phyloP scores from a whole-genome alignment of 2,329 filamentous ascomycete genomes.

The Ophiostoma quercus region DNA sequence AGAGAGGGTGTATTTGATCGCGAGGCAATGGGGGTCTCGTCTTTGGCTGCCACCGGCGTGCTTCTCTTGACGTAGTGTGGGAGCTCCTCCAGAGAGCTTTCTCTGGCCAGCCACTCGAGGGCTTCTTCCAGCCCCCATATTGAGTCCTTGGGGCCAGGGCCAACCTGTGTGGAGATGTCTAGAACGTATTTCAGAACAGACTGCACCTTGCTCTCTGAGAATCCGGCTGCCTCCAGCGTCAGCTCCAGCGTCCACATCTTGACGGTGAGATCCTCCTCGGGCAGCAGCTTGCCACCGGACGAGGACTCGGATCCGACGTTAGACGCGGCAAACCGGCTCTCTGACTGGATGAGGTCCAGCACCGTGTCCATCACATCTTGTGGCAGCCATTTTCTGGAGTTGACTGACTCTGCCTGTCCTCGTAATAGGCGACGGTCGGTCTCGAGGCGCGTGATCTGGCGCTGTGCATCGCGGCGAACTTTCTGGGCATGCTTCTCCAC shows the following conservation, averaged over 20 bases:
- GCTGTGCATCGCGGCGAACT: constrained; percentile 69
- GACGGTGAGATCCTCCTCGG: constrained; percentile 73
- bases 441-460: constrained; percentile 71
- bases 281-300: constrained; percentile 47
- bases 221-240: constrained; percentile 62
- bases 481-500: constrained; percentile 80
- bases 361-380: constrained; percentile 73
- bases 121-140: constrained; percentile 85
- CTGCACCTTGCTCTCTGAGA: constrained; percentile 58
- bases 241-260: constrained; percentile 81
- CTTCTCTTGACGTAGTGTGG: constrained; percentile 60
- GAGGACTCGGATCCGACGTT: constrained; percentile 44
- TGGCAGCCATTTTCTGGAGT: constrained; percentile 72
- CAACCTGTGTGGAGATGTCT: constrained; percentile 59
- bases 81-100: constrained; percentile 63
- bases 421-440: constrained; percentile 81
- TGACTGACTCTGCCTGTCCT: constrained; percentile 67
- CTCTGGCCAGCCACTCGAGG: constrained; percentile 82
- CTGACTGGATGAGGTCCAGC: constrained; percentile 64
- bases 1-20: constrained; percentile 47
- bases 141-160: constrained; percentile 53
- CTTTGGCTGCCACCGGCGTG: no score
- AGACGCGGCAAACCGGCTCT: constrained; percentile 54
- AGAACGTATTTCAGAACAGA: constrained; percentile 62
- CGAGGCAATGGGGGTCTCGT: constrained; percentile 42